These are phyloP conservation scores for Martiniozyma asiatica DNA, from an alignment of 1,139 yeast genomes.

Conservation along the genomic window DNA sequence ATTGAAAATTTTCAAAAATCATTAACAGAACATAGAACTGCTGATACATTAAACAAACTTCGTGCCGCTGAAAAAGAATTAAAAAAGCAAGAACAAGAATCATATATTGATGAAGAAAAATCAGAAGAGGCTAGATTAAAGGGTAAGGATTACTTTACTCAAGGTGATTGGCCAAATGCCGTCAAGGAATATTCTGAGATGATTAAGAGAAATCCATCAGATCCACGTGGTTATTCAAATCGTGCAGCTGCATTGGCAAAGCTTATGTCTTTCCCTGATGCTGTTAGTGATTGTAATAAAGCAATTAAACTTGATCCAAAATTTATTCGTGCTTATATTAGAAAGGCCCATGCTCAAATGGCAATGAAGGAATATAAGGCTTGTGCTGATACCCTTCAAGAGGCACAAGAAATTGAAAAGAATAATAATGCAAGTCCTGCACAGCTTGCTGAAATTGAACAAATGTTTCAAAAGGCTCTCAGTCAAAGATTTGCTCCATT, in stretches of 20 bases:
- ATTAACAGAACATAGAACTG: constrained; percentile 93
- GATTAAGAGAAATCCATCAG: constrained; percentile 91
- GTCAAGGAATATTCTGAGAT: constrained; percentile 92
- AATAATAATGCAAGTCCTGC: constrained; percentile 27
- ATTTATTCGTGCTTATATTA: constrained; percentile 88
- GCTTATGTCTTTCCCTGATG: constrained; percentile 95
- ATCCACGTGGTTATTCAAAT: constrained; percentile 94
- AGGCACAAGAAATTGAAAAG: constrained; percentile 64
- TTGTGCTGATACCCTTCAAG: constrained; percentile 71
- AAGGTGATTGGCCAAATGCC: constrained; percentile 95
- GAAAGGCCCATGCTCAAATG: constrained; percentile 91
- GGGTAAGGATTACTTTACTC: constrained; percentile 83
- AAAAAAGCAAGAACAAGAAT: constrained; percentile 63
- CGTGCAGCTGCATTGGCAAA: constrained; percentile 96
- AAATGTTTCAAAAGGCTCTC: constrained; percentile 66
- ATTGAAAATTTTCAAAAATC: constrained; percentile 78
- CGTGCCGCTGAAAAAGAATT: constrained; percentile 80
- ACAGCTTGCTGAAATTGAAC: constrained; percentile 62
- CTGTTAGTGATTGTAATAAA: constrained; percentile 78
- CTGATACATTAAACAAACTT: constrained; percentile 81
- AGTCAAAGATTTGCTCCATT: constrained; percentile 64
- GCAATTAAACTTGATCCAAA: constrained; percentile 84
- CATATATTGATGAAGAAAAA: constrained; percentile 77
- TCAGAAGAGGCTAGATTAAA: constrained; percentile 91
- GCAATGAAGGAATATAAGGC: constrained; percentile 80